Conservation (phyloP, 192 early-diverging fungal species). For the Powellomyces hirtus region DNA sequence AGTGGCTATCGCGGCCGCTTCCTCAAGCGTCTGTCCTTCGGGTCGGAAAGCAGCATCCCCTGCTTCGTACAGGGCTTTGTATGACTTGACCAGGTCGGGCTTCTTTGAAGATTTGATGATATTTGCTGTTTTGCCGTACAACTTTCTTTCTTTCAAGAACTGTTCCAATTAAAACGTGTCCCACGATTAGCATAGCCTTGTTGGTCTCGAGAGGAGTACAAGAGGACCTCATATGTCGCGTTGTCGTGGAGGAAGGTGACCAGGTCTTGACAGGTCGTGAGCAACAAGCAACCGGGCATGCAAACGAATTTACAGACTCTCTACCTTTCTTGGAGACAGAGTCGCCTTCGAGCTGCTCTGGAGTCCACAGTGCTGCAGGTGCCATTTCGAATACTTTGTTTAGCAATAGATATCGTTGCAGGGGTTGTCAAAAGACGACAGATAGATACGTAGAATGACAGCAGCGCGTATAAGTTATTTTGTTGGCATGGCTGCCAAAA, state of each 20-base stretch:
- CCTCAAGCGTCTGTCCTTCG: constrained; percentile 29
- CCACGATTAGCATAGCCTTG: background rate
- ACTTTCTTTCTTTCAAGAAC: constrained; percentile 65
- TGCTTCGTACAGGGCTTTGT: constrained; percentile 56
- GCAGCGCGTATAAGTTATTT: too few relatives aligned
- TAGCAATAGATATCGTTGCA: too few relatives aligned
- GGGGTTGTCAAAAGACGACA: too few relatives aligned
- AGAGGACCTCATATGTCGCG: constrained; percentile 44
- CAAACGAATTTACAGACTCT: background rate
- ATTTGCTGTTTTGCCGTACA: constrained; percentile 67
- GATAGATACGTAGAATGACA: too few relatives aligned
- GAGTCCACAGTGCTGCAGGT: constrained; percentile 48
- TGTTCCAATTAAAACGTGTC: background rate
- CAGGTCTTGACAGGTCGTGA: constrained; percentile 39
- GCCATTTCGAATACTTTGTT: too few relatives aligned
- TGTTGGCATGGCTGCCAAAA: too few relatives aligned
- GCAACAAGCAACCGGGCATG: background rate
- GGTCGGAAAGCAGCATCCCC: constrained; percentile 16
- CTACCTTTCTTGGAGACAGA: constrained; percentile 63
- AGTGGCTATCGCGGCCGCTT: constrained; percentile 29
- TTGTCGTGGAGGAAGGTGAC: constrained; percentile 62
- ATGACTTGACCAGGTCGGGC: constrained; percentile 58
- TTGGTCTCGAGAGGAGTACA: background rate
- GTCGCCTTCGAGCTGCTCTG: constrained; percentile 60
- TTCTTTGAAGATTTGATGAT: constrained; percentile 71